Evolutionary conservation across 768 basidiomycete genomes (phyloP).

Genomic region (Hydnum rufescens): DNA sequence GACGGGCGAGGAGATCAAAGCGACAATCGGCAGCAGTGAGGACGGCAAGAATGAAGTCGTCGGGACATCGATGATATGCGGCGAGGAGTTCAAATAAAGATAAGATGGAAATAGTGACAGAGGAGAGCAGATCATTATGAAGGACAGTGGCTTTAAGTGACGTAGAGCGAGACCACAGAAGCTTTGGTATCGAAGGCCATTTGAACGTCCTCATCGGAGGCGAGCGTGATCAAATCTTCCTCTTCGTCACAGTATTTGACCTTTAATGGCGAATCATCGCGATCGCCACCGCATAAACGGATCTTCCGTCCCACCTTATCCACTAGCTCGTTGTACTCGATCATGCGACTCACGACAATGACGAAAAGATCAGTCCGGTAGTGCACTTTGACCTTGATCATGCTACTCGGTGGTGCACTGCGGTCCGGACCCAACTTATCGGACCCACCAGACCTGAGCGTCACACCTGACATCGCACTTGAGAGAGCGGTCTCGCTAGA

Average conservation of each 20-base stretch:
- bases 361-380: conserved; percentile 93
- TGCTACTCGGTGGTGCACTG: conserved; percentile 12
- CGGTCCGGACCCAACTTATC: conserved; percentile 15
- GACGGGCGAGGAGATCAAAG: too few species aligned
- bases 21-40: too few species aligned
- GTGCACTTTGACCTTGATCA: conserved; percentile 84
- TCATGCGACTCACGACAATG: conserved; percentile 64
- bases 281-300: conserved; percentile 63
- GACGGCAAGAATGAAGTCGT: too few species aligned
- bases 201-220: conserved; percentile 81
- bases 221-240: conserved; percentile 72
- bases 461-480: conserved; percentile 14
- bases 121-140: neutral
- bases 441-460: conserved; percentile 77
- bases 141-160: conserved; percentile 5
- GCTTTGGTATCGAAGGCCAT: conserved; percentile 56
- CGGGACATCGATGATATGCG: too few species aligned
- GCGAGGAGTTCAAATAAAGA: neutral
- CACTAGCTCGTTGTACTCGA: conserved; percentile 66
- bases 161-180: conserved; percentile 7
- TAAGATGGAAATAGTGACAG: neutral
- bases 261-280: conserved; percentile 60
- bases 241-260: conserved; percentile 88
- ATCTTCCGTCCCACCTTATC: conserved; percentile 89
- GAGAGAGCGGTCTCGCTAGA: conserved; percentile 50